Percentiles rank a stretch among this genome's conserved stretches.
phyloP scores from a whole-genome alignment of 306 rosid species.

The Vigna reflexopilosa region DNA sequence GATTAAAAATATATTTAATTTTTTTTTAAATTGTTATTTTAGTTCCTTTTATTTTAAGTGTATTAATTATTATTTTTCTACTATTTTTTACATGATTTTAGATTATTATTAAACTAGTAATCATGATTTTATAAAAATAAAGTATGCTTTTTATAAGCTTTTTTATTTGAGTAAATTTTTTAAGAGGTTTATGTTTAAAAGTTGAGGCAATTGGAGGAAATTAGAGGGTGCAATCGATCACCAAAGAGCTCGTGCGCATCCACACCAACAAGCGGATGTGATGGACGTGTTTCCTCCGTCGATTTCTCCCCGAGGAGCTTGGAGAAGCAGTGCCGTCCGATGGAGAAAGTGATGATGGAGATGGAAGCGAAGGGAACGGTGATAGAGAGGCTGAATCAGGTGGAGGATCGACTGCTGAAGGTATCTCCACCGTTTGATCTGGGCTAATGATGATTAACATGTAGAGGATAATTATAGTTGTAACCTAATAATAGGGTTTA shows the following conservation, averaged over 20 bases:
- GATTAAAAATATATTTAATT: too few relatives aligned
- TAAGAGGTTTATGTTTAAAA: too few relatives aligned
- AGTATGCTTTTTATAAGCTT: too few relatives aligned
- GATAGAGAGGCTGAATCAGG: conserved; percentile 67
- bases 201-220: conserved; percentile 52
- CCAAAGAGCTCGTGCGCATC: conserved; percentile 51
- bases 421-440: conserved; percentile 34
- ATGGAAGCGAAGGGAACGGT: conserved; percentile 73
- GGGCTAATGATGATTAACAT: too few relatives aligned
- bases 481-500: not conserved
- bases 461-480: too few relatives aligned
- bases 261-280: conserved; percentile 50
- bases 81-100: too few relatives aligned
- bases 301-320: conserved; percentile 73
- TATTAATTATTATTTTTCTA: too few relatives aligned
- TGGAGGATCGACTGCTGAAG: conserved; percentile 80
- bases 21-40: too few relatives aligned
- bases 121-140: too few relatives aligned
- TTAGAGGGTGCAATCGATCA: conserved; percentile 49
- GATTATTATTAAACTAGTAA: too few relatives aligned
- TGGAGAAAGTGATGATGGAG: conserved; percentile 64
- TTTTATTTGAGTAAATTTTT: too few relatives aligned
- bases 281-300: conserved; percentile 46
- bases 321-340: conserved; percentile 93
- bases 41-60: too few relatives aligned